phyloP scores from a whole-genome alignment of 306 rosid species.

The Malus fusca region DNA sequence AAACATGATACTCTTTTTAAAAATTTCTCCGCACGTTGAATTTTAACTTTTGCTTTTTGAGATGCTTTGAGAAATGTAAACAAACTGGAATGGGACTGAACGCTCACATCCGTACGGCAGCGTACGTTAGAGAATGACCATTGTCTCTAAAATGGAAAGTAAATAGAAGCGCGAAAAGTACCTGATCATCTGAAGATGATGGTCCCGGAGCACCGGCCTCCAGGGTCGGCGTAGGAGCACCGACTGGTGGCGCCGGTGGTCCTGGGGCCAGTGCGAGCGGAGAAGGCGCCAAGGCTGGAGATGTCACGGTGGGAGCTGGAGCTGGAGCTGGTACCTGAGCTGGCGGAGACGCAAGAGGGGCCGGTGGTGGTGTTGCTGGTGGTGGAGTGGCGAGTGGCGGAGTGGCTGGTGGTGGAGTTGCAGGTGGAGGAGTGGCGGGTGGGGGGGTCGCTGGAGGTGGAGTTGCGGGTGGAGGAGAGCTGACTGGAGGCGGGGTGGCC shows the following conservation, averaged over 20 bases:
- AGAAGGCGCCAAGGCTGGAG: conserved; percentile 47
- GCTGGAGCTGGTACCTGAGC: conserved; percentile 42
- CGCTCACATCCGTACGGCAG: neutral
- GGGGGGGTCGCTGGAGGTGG: conserved; percentile 48
- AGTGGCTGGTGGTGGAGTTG: conserved; percentile 23
- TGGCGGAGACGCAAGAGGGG: conserved; percentile 46
- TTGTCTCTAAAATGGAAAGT: neutral
- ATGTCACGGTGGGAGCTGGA: conserved; percentile 41
- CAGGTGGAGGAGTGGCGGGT: conserved; percentile 29
- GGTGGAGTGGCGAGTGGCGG: conserved; percentile 35
- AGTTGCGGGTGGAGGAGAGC: conserved; percentile 29
- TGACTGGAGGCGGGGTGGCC: conserved; percentile 17
- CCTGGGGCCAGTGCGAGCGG: conserved; percentile 21
- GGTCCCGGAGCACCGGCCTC: conserved; percentile 36
- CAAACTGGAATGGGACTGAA: no score
- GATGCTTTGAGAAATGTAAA: no score
- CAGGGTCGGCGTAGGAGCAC: conserved; percentile 59
- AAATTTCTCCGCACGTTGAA: no score
- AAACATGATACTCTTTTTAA: no score
- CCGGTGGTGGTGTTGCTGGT: conserved; percentile 43
- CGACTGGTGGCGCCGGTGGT: conserved; percentile 35
- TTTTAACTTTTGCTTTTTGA: no score
- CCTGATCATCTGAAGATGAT: conserved; percentile 32
- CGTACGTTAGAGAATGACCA: neutral
- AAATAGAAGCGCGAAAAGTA: neutral